Evolutionary conservation across 2,329 filamentous ascomycete species (phyloP), one percentile per base, ranked within the genome.

Genomic region (Paracorniculantispora psalliotae): DNA sequence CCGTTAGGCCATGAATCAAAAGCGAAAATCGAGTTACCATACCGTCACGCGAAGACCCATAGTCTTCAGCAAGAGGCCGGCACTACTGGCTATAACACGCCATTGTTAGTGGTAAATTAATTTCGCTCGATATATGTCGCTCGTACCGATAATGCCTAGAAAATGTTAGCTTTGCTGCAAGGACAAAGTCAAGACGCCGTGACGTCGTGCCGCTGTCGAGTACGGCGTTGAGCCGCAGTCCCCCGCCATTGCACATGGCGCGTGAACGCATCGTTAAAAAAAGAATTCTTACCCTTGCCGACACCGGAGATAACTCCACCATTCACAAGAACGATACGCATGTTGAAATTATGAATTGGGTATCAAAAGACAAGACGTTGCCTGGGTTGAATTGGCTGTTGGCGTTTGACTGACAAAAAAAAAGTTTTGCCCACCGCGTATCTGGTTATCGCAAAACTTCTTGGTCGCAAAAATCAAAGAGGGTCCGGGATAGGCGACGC

Each of bases 241-340:
- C 51, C 37, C 41, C 52, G 41, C 52, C 52, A 35, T 25, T n/a
- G 37, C 52, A 30, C 28, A 41, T 55, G 41, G 41, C 52, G 52
- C 30, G 35, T 39, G 52, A 25, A 30, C 23, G 10, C 21, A 10
- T 21, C 12, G 30, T 37, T 6, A 47, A 43, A 50, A 44, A 39
- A 43, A 51, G 21, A 26, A 19, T 30, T 59, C 60, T 37, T 85
- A 74, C 88, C 78, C 68, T 86, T 84, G 65, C 81, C 81, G 67
- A 83, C 80, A 61, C 82, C 82, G 65, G 79, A 82, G 66, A 85
- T 84, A 62, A 82, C 79, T 71, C 79, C 79, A 64, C 67, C 65
- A 61, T 63, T 66, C 41, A 69, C 67, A 25, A 70, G 64, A 64
- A 69, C 68, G 30, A 66, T 63, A 63, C 67, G 67, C 67, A 69